These are phyloP conservation scores for Asterionellopsis glacialis DNA, from an alignment of 108 stramenopile species.

Conservation along the genomic window DNA sequence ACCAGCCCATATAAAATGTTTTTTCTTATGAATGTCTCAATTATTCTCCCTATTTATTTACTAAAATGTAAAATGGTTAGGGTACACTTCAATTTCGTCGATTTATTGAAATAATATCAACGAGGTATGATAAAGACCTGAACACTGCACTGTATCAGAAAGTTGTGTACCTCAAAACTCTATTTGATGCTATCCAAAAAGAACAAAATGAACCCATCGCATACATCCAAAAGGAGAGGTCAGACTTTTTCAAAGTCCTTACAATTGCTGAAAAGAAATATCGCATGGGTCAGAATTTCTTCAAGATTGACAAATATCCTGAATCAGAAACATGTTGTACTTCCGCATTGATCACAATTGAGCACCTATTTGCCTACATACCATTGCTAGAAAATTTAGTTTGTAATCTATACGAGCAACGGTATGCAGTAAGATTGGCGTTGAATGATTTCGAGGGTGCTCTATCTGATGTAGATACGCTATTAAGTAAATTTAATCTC, in stretches of 20 bases:
- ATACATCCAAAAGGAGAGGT: neutral
- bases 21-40: too few species aligned
- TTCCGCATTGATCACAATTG: neutral
- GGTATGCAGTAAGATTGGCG: neutral
- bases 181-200: slow-evolving; percentile 6
- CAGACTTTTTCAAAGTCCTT: neutral
- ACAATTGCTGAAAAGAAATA: neutral
- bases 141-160: neutral
- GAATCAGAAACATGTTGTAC: neutral
- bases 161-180: neutral
- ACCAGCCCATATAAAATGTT: too few species aligned
- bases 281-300: neutral
- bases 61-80: neutral
- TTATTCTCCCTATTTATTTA: neutral
- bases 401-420: slow-evolving; percentile 1
- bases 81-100: slow-evolving; percentile 1
- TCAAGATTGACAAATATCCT: neutral
- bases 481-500: neutral
- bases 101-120: neutral
- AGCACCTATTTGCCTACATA: neutral
- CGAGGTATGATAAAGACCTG: neutral
- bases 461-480: neutral
- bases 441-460: neutral
- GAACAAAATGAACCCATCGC: slow-evolving; percentile 1
- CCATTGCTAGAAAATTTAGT: neutral